These are phyloP conservation scores for Anthostomella pinea DNA, from an alignment of 2,329 filamentous ascomycete genomes.

Conservation along the genomic window DNA sequence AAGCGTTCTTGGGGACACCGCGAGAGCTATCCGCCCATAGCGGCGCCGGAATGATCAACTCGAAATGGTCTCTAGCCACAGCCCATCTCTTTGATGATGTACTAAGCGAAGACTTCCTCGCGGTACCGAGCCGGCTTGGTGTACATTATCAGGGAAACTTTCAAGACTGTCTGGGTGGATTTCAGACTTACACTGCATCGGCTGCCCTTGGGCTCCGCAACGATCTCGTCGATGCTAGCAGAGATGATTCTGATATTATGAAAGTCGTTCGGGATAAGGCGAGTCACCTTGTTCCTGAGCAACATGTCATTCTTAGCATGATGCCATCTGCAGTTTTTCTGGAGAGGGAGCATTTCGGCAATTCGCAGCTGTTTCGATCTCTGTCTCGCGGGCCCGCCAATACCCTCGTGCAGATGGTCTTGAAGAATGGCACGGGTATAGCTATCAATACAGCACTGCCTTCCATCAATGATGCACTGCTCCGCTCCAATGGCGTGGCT, in stretches of 20 bases:
- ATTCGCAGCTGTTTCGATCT: slow-evolving; percentile 71
- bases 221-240: slow-evolving; percentile 83
- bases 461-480: slow-evolving; percentile 84
- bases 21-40: slow-evolving; percentile 77
- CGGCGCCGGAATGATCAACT: slow-evolving; percentile 69
- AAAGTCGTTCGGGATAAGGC: slow-evolving; percentile 84
- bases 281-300: slow-evolving; percentile 76
- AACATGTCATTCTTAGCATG: slow-evolving; percentile 77
- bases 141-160: slow-evolving; percentile 94
- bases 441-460: slow-evolving; percentile 87
- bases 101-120: slow-evolving; percentile 85
- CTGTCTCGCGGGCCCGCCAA: slow-evolving; percentile 70
- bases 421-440: slow-evolving; percentile 72
- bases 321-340: slow-evolving; percentile 77
- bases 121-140: slow-evolving; percentile 86
- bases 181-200: slow-evolving; percentile 94
- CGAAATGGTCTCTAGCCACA: slow-evolving; percentile 85
- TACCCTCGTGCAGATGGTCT: slow-evolving; percentile 66
- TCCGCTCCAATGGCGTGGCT: slow-evolving; percentile 74
- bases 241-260: slow-evolving; percentile 87
- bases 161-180: slow-evolving; percentile 91
- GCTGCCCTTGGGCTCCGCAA: slow-evolving; percentile 88
- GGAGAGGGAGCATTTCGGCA: slow-evolving; percentile 75
- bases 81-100: slow-evolving; percentile 86
- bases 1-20: slow-evolving; percentile 91